Conservation (phyloP, 352 stramenopile species). For the Saprolegnia diclina region DNA sequence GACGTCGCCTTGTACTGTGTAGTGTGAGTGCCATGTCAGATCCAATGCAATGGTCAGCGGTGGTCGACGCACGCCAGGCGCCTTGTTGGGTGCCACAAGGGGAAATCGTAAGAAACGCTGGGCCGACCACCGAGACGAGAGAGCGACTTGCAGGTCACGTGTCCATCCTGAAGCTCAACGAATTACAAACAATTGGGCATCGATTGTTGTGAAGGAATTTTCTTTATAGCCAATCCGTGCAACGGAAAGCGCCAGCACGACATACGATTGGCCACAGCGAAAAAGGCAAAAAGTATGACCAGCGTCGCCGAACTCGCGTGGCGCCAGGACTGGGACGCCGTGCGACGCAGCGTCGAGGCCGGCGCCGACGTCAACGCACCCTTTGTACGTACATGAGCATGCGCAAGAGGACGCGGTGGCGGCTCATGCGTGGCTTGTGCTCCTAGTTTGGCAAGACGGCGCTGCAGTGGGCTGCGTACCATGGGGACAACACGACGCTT, state of each 20-base stretch:
- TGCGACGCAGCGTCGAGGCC: background rate
- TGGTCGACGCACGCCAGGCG: no score
- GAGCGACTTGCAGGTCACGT: no score
- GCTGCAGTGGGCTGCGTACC: conserved; percentile 16
- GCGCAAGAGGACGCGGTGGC: no score
- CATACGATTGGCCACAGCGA: background rate
- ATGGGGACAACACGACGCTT: background rate
- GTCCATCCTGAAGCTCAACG: no score
- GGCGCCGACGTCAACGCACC: background rate
- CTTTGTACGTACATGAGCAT: conserved; percentile 1
- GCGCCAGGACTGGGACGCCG: conserved; percentile 4
- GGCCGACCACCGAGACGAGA: no score
- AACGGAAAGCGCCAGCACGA: background rate
- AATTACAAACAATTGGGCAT: background rate
- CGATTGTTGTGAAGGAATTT: background rate
- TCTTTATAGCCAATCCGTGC: background rate
- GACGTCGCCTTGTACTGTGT: no score
- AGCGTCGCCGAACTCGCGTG: conserved; percentile 10
- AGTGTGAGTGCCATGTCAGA: no score
- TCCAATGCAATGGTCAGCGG: no score
- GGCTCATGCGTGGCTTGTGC: background rate
- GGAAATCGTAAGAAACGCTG: no score
- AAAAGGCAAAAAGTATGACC: background rate
- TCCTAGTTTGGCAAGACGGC: conserved; percentile 21
- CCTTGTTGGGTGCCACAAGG: no score